These are phyloP conservation scores for Periconia sp. DNA, from an alignment of 2,329 filamentous ascomycete species.

Conservation along the genomic window DNA sequence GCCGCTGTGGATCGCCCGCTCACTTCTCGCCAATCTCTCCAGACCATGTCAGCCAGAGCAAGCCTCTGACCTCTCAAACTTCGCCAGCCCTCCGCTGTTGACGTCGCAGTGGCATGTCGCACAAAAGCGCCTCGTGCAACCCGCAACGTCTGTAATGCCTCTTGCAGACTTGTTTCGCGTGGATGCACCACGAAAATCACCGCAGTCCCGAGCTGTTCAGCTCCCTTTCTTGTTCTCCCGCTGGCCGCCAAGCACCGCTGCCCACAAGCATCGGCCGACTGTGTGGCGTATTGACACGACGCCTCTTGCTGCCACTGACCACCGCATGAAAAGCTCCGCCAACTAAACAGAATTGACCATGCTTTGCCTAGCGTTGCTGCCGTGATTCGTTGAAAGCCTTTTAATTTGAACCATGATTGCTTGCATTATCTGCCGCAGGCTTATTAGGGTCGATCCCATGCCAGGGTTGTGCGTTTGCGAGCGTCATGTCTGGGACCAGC, in stretches of 20 bases:
- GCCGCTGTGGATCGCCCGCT: slow-evolving; percentile 1
- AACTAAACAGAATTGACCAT: not conserved
- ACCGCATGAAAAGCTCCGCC: slow-evolving; percentile 1
- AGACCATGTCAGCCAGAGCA: not conserved
- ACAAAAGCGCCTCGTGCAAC: slow-evolving; percentile 1
- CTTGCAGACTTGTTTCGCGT: slow-evolving; percentile 1
- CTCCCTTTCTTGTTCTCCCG: slow-evolving; percentile 7
- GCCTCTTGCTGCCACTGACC: not conserved
- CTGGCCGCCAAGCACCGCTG: slow-evolving; percentile 9
- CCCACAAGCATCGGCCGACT: not conserved
- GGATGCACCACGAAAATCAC: slow-evolving; percentile 12
- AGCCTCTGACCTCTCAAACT: not conserved
- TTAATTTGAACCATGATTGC: slow-evolving; percentile 12
- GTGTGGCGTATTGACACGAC: slow-evolving; percentile 3
- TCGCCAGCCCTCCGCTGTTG: not conserved
- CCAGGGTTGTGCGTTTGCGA: slow-evolving; percentile 5
- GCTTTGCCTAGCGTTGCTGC: slow-evolving; percentile 3
- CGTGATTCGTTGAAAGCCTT: slow-evolving; percentile 9
- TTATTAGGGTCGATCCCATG: slow-evolving; percentile 9
- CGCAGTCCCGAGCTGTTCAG: slow-evolving; percentile 4
- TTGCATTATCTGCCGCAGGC: slow-evolving; percentile 6
- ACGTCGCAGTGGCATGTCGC: slow-evolving; percentile 2
- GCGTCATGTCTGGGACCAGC: slow-evolving; percentile 3
- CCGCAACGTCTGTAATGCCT: slow-evolving; percentile 8
- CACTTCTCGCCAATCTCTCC: not conserved